Evolutionary conservation across 306 rosid genomes (phyloP).

Genomic region (Cicer judaicum): DNA sequence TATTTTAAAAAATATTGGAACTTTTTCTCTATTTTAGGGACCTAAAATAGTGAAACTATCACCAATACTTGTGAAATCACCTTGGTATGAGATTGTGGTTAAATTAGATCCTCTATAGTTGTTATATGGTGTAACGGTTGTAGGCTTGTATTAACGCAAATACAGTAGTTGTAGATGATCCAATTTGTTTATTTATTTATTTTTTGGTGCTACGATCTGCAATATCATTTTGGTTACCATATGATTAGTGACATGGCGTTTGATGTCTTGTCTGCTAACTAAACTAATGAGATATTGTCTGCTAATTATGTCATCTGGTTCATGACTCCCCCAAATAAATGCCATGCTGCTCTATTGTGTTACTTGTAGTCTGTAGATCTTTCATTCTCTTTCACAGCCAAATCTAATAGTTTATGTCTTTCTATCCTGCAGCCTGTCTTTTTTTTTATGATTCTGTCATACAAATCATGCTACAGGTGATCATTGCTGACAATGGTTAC

Average conservation of each 20-base stretch:
- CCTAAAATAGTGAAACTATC: slow-evolving; percentile 23
- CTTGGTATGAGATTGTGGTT: too few species aligned
- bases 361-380: not conserved
- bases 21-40: slow-evolving; percentile 31
- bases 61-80: not conserved
- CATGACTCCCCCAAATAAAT: not conserved
- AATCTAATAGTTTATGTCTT: slow-evolving; percentile 20
- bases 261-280: slow-evolving; percentile 22
- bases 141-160: too few species aligned
- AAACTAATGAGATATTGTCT: not conserved
- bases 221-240: slow-evolving; percentile 2
- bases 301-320: slow-evolving; percentile 21
- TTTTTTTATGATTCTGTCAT: slow-evolving; percentile 25
- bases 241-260: slow-evolving; percentile 12
- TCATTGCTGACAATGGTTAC: slow-evolving; percentile 13
- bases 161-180: too few species aligned
- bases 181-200: too few species aligned
- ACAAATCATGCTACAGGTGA: slow-evolving; percentile 12
- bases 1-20: not conserved
- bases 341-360: slow-evolving; percentile 25
- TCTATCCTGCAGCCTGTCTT: slow-evolving; percentile 7
- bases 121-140: too few species aligned
- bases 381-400: slow-evolving; percentile 28
- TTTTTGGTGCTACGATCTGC: not conserved
- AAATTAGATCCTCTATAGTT: too few species aligned